phyloP scores from a whole-genome alignment of 2,329 filamentous ascomycete species.

The Cryoendolithus antarcticus region DNA sequence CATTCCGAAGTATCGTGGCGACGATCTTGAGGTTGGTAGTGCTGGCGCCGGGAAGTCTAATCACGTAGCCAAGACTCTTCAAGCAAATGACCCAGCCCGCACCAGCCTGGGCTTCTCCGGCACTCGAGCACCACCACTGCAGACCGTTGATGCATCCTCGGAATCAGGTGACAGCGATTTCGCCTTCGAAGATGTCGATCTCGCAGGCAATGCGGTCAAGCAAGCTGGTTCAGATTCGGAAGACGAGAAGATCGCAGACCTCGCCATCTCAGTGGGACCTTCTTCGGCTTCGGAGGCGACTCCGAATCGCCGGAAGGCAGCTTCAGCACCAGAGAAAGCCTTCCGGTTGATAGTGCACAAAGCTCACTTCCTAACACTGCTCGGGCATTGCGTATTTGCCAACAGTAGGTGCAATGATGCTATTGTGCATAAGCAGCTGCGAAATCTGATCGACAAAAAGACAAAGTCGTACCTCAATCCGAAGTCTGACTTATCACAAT shows the following conservation, averaged over 20 bases:
- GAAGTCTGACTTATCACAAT: slow-evolving; percentile 54
- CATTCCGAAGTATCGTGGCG: too few relatives aligned
- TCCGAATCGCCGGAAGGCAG: slow-evolving; percentile 33
- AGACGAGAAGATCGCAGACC: slow-evolving; percentile 22
- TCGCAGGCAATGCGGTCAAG: slow-evolving; percentile 24
- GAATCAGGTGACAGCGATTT: slow-evolving; percentile 44
- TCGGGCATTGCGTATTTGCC: slow-evolving; percentile 61
- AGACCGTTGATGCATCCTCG: slow-evolving; percentile 19
- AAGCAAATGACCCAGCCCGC: too few relatives aligned
- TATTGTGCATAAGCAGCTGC: slow-evolving; percentile 36
- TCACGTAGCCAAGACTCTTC: too few relatives aligned
- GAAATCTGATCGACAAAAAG: slow-evolving; percentile 52
- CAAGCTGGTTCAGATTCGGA: slow-evolving; percentile 6
- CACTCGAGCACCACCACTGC: slow-evolving; percentile 5
- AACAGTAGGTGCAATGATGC: slow-evolving; percentile 74
- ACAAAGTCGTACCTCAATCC: slow-evolving; percentile 58
- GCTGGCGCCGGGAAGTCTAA: too few relatives aligned
- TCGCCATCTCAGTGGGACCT: slow-evolving; percentile 29
- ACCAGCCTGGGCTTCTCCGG: too few relatives aligned
- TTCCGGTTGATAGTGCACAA: slow-evolving; percentile 70
- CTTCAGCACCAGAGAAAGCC: slow-evolving; percentile 45
- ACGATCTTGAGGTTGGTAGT: too few relatives aligned
- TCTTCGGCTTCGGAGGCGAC: slow-evolving; percentile 8
- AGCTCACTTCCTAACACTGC: slow-evolving; percentile 67
- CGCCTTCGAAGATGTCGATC: slow-evolving; percentile 51